phyloP scores from a whole-genome alignment of 2,329 filamentous ascomycete genomes.

The Didymella lethalis region DNA sequence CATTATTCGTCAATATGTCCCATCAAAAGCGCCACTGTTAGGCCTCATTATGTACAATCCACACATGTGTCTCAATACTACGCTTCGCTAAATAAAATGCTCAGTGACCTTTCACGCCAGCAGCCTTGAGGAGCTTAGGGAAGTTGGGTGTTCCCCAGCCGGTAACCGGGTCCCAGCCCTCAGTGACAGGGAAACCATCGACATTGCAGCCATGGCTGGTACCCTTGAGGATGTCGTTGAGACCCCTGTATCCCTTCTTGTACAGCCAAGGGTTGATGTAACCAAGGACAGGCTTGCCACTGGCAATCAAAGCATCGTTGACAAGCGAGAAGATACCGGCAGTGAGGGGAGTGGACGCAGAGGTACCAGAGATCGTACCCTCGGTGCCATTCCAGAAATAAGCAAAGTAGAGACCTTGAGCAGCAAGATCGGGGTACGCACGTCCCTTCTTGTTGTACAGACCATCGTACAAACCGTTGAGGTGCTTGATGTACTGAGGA shows the following conservation, averaged over 20 bases:
- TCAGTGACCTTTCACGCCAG: conserved; percentile 28
- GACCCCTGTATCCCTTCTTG: conserved; percentile 54
- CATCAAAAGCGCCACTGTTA: neutral
- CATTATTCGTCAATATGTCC: conserved; percentile 18
- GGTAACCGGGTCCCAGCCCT: conserved; percentile 51
- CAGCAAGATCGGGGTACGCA: conserved; percentile 69
- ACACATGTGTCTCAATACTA: neutral
- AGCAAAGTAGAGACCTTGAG: conserved; percentile 62
- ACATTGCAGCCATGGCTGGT: conserved; percentile 51
- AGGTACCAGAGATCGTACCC: conserved; percentile 59
- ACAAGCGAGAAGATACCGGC: conserved; percentile 67
- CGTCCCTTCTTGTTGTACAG: conserved; percentile 64
- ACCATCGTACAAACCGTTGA: conserved; percentile 55
- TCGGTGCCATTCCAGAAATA: conserved; percentile 54
- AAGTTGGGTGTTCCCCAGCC: conserved; percentile 48
- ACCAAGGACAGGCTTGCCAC: conserved; percentile 60
- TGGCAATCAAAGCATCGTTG: conserved; percentile 66
- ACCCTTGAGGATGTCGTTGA: conserved; percentile 59
- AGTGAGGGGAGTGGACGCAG: conserved; percentile 65
- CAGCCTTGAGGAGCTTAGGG: conserved; percentile 38
- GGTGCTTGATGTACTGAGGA: conserved; percentile 53
- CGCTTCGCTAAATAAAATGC: neutral
- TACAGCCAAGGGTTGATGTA: conserved; percentile 71
- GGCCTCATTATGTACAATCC: conserved; percentile 9
- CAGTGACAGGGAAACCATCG: conserved; percentile 45